Evolutionary conservation across 345 rosid species (phyloP).

Genomic region (Aethionema arabicum): DNA sequence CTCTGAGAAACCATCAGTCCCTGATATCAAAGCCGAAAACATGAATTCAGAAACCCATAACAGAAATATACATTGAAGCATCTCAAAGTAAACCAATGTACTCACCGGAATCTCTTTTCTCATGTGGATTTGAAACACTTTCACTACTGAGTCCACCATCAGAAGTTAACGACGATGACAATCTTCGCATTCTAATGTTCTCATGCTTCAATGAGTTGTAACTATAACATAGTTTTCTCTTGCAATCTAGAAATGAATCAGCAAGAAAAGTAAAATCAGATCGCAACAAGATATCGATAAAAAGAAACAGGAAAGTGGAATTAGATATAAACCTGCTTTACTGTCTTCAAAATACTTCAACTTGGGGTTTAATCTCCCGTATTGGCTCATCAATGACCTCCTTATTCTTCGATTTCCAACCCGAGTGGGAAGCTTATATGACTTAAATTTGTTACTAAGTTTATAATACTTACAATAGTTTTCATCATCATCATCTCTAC

Average conservation of each 20-base stretch:
- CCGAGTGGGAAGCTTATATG: slow-evolving; percentile 58
- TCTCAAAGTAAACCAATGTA: slow-evolving; percentile 20
- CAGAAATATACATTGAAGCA: slow-evolving; percentile 5
- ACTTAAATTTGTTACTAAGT: slow-evolving; percentile 48
- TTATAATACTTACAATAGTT: slow-evolving; percentile 57
- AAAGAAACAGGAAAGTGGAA: slow-evolving; percentile 13
- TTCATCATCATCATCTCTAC: slow-evolving; percentile 67
- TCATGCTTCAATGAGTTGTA: slow-evolving; percentile 49
- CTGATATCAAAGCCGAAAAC: slow-evolving; percentile 36
- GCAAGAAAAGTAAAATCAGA: slow-evolving; percentile 23
- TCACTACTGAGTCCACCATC: slow-evolving; percentile 82
- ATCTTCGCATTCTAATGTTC: slow-evolving; percentile 64
- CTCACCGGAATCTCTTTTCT: slow-evolving; percentile 52
- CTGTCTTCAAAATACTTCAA: slow-evolving; percentile 54
- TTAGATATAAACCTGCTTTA: slow-evolving; percentile 55
- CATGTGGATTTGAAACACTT: slow-evolving; percentile 79
- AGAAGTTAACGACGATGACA: slow-evolving; percentile 52
- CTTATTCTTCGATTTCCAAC: slow-evolving; percentile 59
- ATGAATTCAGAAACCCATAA: slow-evolving; percentile 30
- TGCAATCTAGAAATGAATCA: slow-evolving; percentile 47
- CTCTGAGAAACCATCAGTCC: slow-evolving; percentile 43
- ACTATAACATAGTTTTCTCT: slow-evolving; percentile 53
- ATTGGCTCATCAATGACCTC: slow-evolving; percentile 58
- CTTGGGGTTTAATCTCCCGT: slow-evolving; percentile 65
- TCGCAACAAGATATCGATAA: slow-evolving; percentile 6